Percentiles rank a stretch among this genome's conserved stretches.
Evolutionary conservation across 768 basidiomycete genomes (phyloP).

Genomic region (Pulveroboletus sp.): DNA sequence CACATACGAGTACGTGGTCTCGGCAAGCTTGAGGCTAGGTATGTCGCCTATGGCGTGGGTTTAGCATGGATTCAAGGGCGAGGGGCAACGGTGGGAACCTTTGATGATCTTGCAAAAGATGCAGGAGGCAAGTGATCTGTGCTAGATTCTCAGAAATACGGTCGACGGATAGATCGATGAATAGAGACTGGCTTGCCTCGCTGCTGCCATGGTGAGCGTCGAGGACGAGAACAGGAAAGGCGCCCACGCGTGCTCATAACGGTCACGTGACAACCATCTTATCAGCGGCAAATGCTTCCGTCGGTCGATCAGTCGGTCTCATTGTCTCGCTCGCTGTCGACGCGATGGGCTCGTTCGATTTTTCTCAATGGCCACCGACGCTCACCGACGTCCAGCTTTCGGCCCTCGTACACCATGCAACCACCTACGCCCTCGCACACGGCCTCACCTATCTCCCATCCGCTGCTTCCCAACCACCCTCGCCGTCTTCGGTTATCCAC

Average conservation of each 20-base stretch:
- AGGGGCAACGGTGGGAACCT: slow-evolving; percentile 40
- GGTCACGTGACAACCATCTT: neutral
- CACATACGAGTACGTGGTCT: slow-evolving; percentile 67
- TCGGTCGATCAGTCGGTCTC: neutral
- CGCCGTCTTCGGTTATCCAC: slow-evolving; percentile 74
- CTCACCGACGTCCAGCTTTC: slow-evolving; percentile 55
- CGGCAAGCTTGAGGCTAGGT: slow-evolving; percentile 80
- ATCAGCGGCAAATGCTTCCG: slow-evolving; percentile 4
- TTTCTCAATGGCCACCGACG: slow-evolving; percentile 70
- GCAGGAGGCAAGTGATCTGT: slow-evolving; percentile 59
- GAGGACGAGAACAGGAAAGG: neutral
- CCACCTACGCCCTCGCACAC: slow-evolving; percentile 80
- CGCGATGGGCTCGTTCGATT: slow-evolving; percentile 37
- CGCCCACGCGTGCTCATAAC: neutral
- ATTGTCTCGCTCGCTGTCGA: neutral
- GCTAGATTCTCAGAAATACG: neutral
- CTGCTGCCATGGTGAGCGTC: slow-evolving; percentile 10
- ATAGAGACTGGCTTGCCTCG: slow-evolving; percentile 13
- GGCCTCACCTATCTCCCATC: slow-evolving; percentile 80
- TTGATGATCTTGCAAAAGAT: slow-evolving; percentile 96
- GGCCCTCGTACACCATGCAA: slow-evolving; percentile 58
- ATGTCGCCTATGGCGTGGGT: slow-evolving; percentile 61
- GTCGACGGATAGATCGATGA: neutral
- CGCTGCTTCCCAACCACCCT: slow-evolving; percentile 38
- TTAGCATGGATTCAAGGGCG: neutral